These are phyloP conservation scores for Daedaleopsis nitida DNA, from an alignment of 768 basidiomycete genomes.

Conservation along the genomic window DNA sequence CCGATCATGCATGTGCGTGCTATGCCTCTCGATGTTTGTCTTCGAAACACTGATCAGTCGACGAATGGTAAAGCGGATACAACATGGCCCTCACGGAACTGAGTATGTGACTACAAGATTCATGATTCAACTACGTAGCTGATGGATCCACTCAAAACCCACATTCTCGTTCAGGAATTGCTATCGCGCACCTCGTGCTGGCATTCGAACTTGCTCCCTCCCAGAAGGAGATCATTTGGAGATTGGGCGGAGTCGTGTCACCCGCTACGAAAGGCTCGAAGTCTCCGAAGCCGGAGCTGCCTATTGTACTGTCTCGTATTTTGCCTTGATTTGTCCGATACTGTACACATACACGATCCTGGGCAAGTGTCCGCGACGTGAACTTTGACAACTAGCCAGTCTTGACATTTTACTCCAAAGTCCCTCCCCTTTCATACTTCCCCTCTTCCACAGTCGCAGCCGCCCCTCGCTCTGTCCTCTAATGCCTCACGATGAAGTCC, in stretches of 20 bases:
- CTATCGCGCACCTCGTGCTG: slow-evolving; percentile 2
- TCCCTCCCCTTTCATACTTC: no score
- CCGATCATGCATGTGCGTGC: slow-evolving; percentile 6
- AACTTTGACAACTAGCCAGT: no score
- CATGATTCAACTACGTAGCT: not conserved
- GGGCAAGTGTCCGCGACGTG: no score
- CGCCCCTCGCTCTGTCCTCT: no score
- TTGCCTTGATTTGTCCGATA: no score
- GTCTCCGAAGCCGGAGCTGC: slow-evolving; percentile 7
- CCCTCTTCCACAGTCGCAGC: no score
- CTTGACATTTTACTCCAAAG: no score
- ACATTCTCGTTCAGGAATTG: not conserved
- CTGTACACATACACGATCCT: no score
- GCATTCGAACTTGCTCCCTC: slow-evolving; percentile 8
- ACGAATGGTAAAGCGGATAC: slow-evolving; percentile 1
- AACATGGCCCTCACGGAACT: slow-evolving; percentile 11
- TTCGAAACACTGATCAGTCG: no score
- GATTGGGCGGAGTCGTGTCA: slow-evolving; percentile 11
- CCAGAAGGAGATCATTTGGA: slow-evolving; percentile 14
- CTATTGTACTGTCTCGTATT: not conserved
- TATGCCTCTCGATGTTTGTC: not conserved
- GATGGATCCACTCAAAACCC: not conserved
- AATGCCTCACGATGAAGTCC: no score
- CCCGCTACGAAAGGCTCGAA: slow-evolving; percentile 8
- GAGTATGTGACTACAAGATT: not conserved